Percentiles rank a stretch among this genome's conserved stretches.
Evolutionary conservation across 352 stramenopile species (phyloP).

Genomic region (Globisporangium orthogonon): DNA sequence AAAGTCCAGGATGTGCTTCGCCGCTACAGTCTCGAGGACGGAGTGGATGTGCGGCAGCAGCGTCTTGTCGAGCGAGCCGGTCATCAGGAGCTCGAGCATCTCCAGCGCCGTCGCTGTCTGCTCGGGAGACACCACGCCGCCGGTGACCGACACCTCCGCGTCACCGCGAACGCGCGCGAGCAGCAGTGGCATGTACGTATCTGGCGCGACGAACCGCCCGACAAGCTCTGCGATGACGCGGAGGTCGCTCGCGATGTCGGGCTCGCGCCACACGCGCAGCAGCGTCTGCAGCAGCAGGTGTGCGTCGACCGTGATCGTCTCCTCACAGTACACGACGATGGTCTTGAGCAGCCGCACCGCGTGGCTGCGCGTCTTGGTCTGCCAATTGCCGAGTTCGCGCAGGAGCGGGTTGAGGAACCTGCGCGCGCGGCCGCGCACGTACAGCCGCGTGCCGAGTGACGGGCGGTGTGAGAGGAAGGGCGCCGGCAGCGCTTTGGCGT

Average conservation of each 20-base stretch:
- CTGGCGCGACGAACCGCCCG: conserved; percentile 53
- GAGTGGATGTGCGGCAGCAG: conserved; percentile 54
- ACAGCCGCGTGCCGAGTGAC: conserved; percentile 87
- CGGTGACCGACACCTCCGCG: conserved; percentile 20
- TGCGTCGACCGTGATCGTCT: conserved; percentile 89
- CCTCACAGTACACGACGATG: conserved; percentile 91
- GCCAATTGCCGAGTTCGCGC: conserved; percentile 90
- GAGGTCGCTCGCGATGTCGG: conserved; percentile 18
- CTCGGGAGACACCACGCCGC: conserved; percentile 16
- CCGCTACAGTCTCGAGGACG: conserved; percentile 36
- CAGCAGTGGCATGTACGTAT: conserved; percentile 63
- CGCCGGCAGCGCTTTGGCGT: conserved; percentile 59
- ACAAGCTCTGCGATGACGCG: conserved; percentile 43
- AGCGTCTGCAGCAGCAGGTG: conserved; percentile 72
- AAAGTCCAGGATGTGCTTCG: conserved; percentile 36
- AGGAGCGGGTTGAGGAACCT: conserved; percentile 89
- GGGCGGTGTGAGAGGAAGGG: conserved; percentile 76
- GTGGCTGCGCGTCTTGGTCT: conserved; percentile 67
- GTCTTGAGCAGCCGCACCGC: conserved; percentile 86
- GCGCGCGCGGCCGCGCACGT: conserved; percentile 84
- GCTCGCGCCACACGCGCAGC: conserved; percentile 39
- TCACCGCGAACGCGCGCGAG: conserved; percentile 55
- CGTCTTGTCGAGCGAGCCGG: conserved; percentile 48
- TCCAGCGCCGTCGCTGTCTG: conserved; percentile 29
- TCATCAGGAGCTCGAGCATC: conserved; percentile 41